Evolutionary conservation across 306 rosid genomes (phyloP), one percentile per base, ranked within the genome.

Genomic region (Senna siamea): DNA sequence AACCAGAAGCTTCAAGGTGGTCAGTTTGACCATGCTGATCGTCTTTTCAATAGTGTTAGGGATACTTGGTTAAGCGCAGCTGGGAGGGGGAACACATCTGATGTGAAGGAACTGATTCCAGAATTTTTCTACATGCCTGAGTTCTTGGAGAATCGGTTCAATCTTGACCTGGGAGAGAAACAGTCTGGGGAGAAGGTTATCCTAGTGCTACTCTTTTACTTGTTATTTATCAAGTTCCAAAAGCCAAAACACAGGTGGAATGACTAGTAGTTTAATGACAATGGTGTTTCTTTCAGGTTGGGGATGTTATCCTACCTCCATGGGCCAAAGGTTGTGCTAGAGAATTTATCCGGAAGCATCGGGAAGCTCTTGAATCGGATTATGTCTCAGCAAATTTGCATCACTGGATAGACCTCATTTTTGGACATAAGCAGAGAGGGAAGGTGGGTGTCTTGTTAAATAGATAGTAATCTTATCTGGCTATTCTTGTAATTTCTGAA

Each of bases 21-120:
- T 65, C 99, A 95, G 84, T 95, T 95, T 81, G 99, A 95, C 82
- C 99, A 95, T 87, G 99, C 99, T 61, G 99, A 95, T 90, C 98
- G 99, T 68, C 99, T 95, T 85, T 95, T 95, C 83, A 92, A 95
- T 73, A 87, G 99, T 75, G 73, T 95, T 86, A 79, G 85, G 85
- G 99, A 95, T 80, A 95, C 99, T 73, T 95, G 99, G 99, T 75
- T 75, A 55, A 95, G 99, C 85, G 98, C 99, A 34, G 97, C 99
- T 78, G 98, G 98, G 74, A 95, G 86, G 77, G 99, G 99, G 50
- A 95, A 95, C 78, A 95, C 99, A 63, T 95, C 99, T 47, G 99
- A 95, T 76, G 99, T 95, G 85, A 95, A 95, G 86, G 98, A 95
- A 80, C 82, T 95, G 81, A 92, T 95, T 85, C 99, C 99, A 15